Evolutionary conservation across 306 rosid genomes (phyloP).

Genomic region (Prunus davidiana): DNA sequence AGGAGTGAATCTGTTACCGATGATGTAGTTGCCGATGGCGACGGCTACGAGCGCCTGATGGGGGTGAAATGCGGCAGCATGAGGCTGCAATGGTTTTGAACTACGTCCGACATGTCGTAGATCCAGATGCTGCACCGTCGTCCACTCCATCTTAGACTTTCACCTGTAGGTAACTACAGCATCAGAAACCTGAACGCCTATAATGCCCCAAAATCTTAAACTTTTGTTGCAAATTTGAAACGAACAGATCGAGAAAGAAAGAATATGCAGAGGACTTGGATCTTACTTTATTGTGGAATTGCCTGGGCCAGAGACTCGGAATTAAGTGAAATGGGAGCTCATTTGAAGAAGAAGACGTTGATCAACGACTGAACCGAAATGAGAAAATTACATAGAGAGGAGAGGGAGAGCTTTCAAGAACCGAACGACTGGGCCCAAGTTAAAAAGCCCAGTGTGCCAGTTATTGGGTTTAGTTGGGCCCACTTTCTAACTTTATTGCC

Average conservation of each 20-base stretch:
- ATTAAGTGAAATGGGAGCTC: not conserved
- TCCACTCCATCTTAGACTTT: constrained; percentile 76
- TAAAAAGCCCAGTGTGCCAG: no score
- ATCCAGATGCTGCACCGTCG: constrained; percentile 97
- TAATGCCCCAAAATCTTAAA: not conserved
- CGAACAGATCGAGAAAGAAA: not conserved
- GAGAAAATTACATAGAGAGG: not conserved
- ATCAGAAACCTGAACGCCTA: constrained; percentile 1
- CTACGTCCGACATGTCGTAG: constrained; percentile 81
- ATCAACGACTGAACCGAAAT: constrained; percentile 5
- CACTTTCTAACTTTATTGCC: no score
- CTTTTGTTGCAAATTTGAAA: not conserved
- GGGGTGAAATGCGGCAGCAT: constrained; percentile 86
- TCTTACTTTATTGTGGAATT: not conserved
- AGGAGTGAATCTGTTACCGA: constrained; percentile 46
- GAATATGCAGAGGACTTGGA: not conserved
- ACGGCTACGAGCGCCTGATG: constrained; percentile 88
- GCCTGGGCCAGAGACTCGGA: not conserved
- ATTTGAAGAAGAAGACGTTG: constrained; percentile 18
- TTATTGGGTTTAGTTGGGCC: no score
- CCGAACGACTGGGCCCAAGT: not conserved
- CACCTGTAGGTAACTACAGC: constrained; percentile 26
- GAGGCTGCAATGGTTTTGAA: constrained; percentile 74
- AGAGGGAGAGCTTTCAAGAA: not conserved
- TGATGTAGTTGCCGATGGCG: constrained; percentile 86